Conservation (phyloP, 768 basidiomycete species). For the Lactifluus volemus region DNA sequence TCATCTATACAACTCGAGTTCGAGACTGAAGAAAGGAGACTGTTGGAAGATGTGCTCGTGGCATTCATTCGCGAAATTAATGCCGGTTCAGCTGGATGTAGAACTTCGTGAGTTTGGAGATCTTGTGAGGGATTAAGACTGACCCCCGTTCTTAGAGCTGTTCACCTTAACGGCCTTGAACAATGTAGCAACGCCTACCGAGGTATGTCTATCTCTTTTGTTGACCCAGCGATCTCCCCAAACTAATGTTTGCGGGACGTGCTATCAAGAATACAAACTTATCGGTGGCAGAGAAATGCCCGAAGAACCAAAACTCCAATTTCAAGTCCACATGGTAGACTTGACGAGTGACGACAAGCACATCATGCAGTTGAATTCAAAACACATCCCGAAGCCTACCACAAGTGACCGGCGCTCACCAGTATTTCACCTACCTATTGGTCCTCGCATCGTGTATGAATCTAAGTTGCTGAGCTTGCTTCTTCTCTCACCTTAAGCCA, state of each 20-base stretch:
- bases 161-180: neutral
- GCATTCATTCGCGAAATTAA: constrained; percentile 7
- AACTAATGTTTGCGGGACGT: neutral
- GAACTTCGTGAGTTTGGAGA: neutral
- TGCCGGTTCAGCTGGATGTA: neutral
- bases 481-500: neutral
- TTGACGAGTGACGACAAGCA: constrained; percentile 6
- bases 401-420: neutral
- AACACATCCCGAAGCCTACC: neutral
- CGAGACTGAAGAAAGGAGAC: neutral
- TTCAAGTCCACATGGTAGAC: neutral
- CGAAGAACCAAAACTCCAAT: neutral
- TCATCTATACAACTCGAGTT: neutral
- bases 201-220: neutral
- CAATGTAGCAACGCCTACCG: neutral
- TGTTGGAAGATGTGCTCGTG: neutral
- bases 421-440: constrained; percentile 2
- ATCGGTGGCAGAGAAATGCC: neutral
- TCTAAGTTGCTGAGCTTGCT: neutral
- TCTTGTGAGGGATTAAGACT: neutral
- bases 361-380: neutral
- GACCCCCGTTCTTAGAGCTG: neutral
- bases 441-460: neutral
- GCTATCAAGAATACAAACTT: neutral
- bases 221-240: neutral